Base-by-base conservation (phyloP, 2,329 filamentous ascomycete species). In the Falciphora oryzae region DNA sequence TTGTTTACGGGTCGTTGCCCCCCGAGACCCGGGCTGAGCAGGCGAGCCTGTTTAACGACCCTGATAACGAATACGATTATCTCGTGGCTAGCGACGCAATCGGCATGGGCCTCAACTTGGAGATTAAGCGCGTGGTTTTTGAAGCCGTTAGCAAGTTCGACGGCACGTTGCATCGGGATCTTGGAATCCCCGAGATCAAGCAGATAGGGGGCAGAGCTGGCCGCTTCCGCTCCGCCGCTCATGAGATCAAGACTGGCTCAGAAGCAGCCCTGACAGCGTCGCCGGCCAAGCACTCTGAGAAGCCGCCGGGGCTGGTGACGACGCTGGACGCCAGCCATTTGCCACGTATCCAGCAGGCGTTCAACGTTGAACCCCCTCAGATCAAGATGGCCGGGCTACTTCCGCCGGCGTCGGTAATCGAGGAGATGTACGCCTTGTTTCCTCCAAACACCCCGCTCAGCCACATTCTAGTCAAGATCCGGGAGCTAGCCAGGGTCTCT, bases 41-140 rank as follows among this genome's bases (percentile, higher is more conserved):
- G 77, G 95, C 95, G 0, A 87, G 87, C 22, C 81, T 98, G 0
- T 99, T 99, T 81, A 99, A 99, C 73, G 91, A 98, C 68, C 93
- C 93, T 0, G 77, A 96, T 73, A 99, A 96, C 73, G 93, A 97
- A 66, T 99, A 97, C 73, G 95, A 99, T 74, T 96, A 88, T 70
- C 81, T 99, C 7, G 93, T 95, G 31, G 95, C 96, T 11, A 65
- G 74, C 68, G 74, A 76, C 76, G 95, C 95, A 60, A 94, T 99
- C 67, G 95, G 95, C 53, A 98, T 99, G 94, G 95, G 96, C 1
- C 80, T 99, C 28, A 99, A 99, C 72, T 78, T 99, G 74, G 93
- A 88, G 76, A 92, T 97, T 74, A 95, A 93, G 73, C 90, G 96
- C 31, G 85, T 99, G 66, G 85, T 99, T 64, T 95, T 99, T 69